A percentile compares a stretch with the other conserved stretches of the same genome.
These are phyloP conservation scores for Citrus inodora DNA, from an alignment of 345 rosid species.

Conservation along the genomic window DNA sequence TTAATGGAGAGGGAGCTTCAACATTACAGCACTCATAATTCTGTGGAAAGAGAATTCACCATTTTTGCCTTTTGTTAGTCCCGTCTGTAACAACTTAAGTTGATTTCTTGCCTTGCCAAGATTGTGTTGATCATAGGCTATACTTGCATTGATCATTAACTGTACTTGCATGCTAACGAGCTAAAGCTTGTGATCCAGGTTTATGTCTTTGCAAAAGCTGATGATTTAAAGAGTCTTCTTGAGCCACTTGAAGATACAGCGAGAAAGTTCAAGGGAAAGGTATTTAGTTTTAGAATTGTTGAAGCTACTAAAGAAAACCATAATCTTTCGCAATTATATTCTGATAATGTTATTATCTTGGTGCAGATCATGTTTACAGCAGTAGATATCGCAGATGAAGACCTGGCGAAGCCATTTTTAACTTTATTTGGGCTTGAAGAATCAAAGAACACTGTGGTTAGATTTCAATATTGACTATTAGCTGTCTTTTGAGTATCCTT, in stretches of 20 bases:
- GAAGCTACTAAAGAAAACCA: not conserved
- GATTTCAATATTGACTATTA: slow-evolving; percentile 14
- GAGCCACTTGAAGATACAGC: slow-evolving; percentile 67
- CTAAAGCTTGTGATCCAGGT: slow-evolving; percentile 38
- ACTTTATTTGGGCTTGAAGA: slow-evolving; percentile 77
- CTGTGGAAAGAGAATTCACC: not conserved
- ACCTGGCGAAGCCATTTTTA: slow-evolving; percentile 86
- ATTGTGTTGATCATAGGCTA: not conserved
- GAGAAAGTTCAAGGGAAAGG: slow-evolving; percentile 69
- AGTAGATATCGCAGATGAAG: slow-evolving; percentile 63
- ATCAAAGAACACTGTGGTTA: slow-evolving; percentile 53
- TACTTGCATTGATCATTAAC: not conserved
- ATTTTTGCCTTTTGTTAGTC: not conserved
- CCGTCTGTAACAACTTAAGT: not conserved
- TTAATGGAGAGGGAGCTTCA: not conserved
- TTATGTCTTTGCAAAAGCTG: slow-evolving; percentile 58
- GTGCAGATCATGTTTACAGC: slow-evolving; percentile 73
- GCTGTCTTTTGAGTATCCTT: slow-evolving; percentile 7
- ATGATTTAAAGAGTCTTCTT: slow-evolving; percentile 50
- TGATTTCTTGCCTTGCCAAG: not conserved
- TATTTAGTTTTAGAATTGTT: slow-evolving; percentile 21
- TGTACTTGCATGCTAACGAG: not conserved
- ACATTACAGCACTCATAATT: not conserved
- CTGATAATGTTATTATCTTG: slow-evolving; percentile 9
- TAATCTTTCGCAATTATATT: not conserved